Evolutionary conservation across 2,329 filamentous ascomycete species (phyloP).

Genomic region (Mariannaea elegans): DNA sequence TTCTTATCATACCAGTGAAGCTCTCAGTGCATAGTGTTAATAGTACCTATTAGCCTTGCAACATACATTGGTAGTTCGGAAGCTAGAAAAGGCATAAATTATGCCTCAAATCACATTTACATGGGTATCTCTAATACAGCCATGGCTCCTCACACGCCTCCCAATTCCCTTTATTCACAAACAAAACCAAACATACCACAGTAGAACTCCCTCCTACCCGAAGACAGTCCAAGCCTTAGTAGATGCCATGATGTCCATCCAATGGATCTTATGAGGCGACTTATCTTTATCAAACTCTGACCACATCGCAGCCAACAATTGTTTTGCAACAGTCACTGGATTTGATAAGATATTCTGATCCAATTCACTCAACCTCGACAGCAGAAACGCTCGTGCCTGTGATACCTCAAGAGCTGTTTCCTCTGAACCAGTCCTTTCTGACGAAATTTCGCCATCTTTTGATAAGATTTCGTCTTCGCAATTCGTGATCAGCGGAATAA

Average conservation of each 20-base stretch:
- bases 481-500: background rate
- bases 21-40: no score
- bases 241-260: constrained; percentile 37
- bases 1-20: no score
- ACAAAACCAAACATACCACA: background rate
- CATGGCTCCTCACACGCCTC: no score
- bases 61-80: no score
- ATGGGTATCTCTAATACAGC: no score
- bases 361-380: constrained; percentile 12
- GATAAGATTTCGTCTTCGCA: background rate
- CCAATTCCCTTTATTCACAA: background rate
- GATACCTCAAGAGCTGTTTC: background rate
- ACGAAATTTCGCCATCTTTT: background rate
- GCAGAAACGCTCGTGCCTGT: constrained; percentile 22
- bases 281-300: constrained; percentile 30
- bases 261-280: constrained; percentile 15
- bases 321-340: constrained; percentile 27
- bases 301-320: constrained; percentile 29
- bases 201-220: constrained; percentile 16
- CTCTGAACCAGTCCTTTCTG: background rate
- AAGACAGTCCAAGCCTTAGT: constrained; percentile 34
- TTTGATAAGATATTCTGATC: constrained; percentile 25
- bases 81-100: no score
- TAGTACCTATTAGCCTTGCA: no score
- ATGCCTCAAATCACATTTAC: no score